Evolutionary conservation across 2,329 filamentous ascomycete species (phyloP), one percentile per base, ranked within the genome.

Genomic region (Aquanectria penicillioides): DNA sequence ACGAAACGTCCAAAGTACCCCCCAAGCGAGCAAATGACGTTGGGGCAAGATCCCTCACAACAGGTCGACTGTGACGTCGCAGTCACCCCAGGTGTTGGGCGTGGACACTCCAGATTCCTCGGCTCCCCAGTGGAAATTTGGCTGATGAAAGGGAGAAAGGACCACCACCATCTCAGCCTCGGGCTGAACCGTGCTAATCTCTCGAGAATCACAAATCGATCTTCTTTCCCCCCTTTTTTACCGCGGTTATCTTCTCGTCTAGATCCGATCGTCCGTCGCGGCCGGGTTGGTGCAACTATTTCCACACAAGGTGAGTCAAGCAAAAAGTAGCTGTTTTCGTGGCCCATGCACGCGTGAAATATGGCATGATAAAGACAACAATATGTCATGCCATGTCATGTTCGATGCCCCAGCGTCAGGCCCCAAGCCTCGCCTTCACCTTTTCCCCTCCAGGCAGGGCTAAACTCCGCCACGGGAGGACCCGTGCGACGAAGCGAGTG

Each of bases 41-140:
- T 9, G 5, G 28, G 15, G 15, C n/a, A n/a, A 33, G 18, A 22
- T 10, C 6, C 33, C 22, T 23, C 5, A 23, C 28, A 28, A 37
- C 41, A 28, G 36, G 48, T 28, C 49, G 55, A 47, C 41, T 26
- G 41, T 51, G 31, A 55, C 25, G 51, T 40, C 51, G 34, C 23
- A 17, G 25, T 48, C 41, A 31, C 34, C 33, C 51, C 41, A 47
- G 51, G 25, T 20, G n/a, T 12, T n/a, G n/a, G 6, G 3, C 37
- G 6, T 13, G 9, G 44, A 44, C 49, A 44, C 29, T 53, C 23
- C n/a, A 51, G 34, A 40, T n/a, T n/a, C n/a, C n/a, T n/a, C n/a
- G n/a, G n/a, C n/a, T n/a, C n/a, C n/a, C n/a, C n/a, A n/a, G n/a
- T n/a, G n/a, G n/a, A n/a, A n/a, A n/a, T n/a, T n/a, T n/a, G n/a